Evolutionary conservation across 2,329 filamentous ascomycete genomes (phyloP).

Genomic region (Escovopsis sp.): DNA sequence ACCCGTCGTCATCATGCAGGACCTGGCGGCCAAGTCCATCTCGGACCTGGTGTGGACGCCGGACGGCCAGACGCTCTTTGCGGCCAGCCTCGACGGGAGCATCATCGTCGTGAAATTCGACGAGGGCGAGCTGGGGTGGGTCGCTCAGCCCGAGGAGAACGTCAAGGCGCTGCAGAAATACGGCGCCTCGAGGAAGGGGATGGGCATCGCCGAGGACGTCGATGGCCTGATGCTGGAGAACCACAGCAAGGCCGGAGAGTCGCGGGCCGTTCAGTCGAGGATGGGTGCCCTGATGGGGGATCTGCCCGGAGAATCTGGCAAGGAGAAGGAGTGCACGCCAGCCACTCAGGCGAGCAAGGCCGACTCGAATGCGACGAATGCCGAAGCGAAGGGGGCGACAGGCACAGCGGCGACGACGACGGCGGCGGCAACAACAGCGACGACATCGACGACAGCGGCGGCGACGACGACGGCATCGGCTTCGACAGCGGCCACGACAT

Average conservation of each 20-base stretch:
- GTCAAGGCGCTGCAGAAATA: constrained; percentile 88
- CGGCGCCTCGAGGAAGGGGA: constrained; percentile 71
- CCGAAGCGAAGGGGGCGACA: constrained; percentile 16
- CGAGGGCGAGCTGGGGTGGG: constrained; percentile 76
- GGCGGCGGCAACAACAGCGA: too few species aligned
- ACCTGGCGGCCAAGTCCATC: constrained; percentile 79
- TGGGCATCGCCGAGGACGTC: constrained; percentile 81
- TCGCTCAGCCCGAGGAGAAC: constrained; percentile 74
- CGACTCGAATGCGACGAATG: constrained; percentile 2
- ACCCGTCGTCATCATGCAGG: constrained; percentile 79
- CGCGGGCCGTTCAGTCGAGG: constrained; percentile 76
- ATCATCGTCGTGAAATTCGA: constrained; percentile 74
- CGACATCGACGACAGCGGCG: too few species aligned
- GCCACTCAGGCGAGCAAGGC: constrained; percentile 27
- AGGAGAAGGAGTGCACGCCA: constrained; percentile 33
- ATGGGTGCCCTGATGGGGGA: constrained; percentile 99
- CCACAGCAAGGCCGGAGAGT: constrained; percentile 79
- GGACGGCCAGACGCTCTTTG: constrained; percentile 73
- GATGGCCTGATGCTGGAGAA: constrained; percentile 80
- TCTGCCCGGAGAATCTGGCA: constrained; percentile 39
- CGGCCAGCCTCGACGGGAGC: constrained; percentile 77
- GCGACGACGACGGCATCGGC: neutral
- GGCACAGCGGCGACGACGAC: too few species aligned
- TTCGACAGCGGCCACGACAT: constrained; percentile 17
- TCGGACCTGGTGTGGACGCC: constrained; percentile 91